A percentile compares a stretch with the other conserved stretches of the same genome.
Evolutionary conservation across 2,329 filamentous ascomycete species (phyloP).

Genomic region (Pseudonectria buxi): DNA sequence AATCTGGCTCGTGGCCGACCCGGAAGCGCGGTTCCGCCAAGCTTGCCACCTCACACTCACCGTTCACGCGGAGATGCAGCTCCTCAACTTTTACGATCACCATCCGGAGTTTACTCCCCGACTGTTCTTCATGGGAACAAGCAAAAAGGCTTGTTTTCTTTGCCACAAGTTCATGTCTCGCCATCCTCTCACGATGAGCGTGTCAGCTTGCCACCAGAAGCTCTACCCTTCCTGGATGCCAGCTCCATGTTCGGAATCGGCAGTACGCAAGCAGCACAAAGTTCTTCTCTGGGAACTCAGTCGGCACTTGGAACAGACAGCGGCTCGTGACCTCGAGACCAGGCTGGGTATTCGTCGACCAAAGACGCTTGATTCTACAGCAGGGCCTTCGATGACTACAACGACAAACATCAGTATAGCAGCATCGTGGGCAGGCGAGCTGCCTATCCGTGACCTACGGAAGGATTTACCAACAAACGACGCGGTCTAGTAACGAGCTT

Average conservation of each 20-base stretch:
- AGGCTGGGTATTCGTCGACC: conserved; percentile 11
- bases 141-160: conserved; percentile 28
- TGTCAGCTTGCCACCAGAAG: conserved; percentile 27
- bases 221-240: conserved; percentile 28
- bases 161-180: conserved; percentile 21
- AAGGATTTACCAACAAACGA: too few species aligned
- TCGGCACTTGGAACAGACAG: conserved; percentile 1
- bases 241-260: conserved; percentile 7
- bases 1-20: background rate
- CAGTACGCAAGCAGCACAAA: conserved; percentile 7
- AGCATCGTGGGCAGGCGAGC: too few species aligned
- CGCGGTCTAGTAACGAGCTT: too few species aligned
- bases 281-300: conserved; percentile 1
- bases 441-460: too few species aligned
- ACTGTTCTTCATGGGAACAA: conserved; percentile 23
- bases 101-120: conserved; percentile 13
- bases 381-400: conserved; percentile 12
- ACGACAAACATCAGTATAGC: background rate
- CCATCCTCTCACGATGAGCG: conserved; percentile 17
- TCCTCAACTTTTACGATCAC: conserved; percentile 25
- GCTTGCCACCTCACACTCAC: conserved; percentile 17
- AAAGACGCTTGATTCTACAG: conserved; percentile 11
- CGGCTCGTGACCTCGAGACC: conserved; percentile 10
- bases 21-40: conserved; percentile 9
- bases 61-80: conserved; percentile 27